Conservation (phyloP, 352 stramenopile genomes). For the Bremia lactucae region DNA sequence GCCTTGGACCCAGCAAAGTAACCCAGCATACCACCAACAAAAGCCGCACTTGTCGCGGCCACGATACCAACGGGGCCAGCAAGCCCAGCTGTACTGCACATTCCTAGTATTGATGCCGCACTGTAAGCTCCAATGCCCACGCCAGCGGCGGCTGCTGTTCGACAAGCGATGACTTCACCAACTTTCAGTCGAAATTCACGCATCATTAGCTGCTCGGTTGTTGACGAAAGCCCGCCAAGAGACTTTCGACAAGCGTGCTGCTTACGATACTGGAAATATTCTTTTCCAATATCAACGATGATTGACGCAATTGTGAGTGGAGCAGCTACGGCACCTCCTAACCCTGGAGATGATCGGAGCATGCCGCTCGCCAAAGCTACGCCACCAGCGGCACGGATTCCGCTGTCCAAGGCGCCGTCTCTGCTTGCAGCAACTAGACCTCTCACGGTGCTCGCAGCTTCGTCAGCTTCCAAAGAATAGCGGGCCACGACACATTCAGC, state of each 20-base stretch:
- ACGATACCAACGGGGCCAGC: constrained; percentile 65
- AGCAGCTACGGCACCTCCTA: constrained; percentile 56
- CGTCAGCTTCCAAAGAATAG: constrained; percentile 33
- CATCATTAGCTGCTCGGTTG: constrained; percentile 78
- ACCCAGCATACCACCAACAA: constrained; percentile 73
- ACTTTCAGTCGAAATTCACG: constrained; percentile 71
- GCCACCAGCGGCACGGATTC: constrained; percentile 63
- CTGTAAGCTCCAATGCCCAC: constrained; percentile 68
- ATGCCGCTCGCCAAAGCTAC: constrained; percentile 70
- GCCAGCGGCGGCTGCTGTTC: constrained; percentile 60
- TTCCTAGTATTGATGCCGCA: constrained; percentile 51
- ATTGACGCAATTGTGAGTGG: constrained; percentile 77
- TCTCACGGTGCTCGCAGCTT: constrained; percentile 26
- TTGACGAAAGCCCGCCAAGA: constrained; percentile 49
- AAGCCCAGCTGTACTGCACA: constrained; percentile 77
- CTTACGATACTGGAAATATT: constrained; percentile 78
- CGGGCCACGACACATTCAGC: constrained; percentile 47
- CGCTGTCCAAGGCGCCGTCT: constrained; percentile 64
- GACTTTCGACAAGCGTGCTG: constrained; percentile 62
- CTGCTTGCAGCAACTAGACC: constrained; percentile 41
- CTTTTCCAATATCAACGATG: constrained; percentile 77
- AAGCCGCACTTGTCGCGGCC: constrained; percentile 61
- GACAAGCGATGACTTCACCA: constrained; percentile 70
- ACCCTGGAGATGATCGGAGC: constrained; percentile 37
- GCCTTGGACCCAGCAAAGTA: constrained; percentile 76